Evolutionary conservation across 768 basidiomycete species (phyloP), one percentile per base, ranked within the genome.

Genomic region (Agaricus subrufescens): DNA sequence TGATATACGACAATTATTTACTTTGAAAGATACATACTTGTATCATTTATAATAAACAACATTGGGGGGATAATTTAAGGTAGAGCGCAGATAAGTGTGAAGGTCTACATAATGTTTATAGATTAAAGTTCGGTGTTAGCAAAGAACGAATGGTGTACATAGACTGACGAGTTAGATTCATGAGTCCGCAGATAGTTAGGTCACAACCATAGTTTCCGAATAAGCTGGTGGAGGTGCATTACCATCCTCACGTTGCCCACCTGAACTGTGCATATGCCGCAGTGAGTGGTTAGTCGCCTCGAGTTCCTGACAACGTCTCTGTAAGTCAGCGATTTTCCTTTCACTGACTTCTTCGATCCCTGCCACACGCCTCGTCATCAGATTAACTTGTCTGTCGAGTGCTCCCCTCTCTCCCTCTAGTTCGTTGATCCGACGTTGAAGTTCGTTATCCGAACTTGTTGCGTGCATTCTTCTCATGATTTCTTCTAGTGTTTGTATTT

Each of bases 401-500:
- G 63, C 62, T 19, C 70, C 69, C 48, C 74, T 75, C 62, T 75
- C 74, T 52, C 67, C 58, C 31, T 66, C 65, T 23, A 71, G 52
- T 37, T 63, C 69, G 54, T 65, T 65, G 44, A 66, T 47, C 46
- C 65, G 62, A 52, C 64, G 43, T 29, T 64, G 59, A 34, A 69
- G 53, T 27, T 67, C 63, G 8, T 60, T 61, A 45, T 69, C 67
- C 29, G 65, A 65, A 29, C 61, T 66, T 9, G 67, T 67, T 1
- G 54, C 61, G 54, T 74, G 72, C 40, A 73, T 58, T 43, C 71
- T 63, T 50, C 58, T 61, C 25, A 66, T 63, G 12, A 75, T 59
- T 43, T 66, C 54, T 45, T 72, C 71, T 50, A 73, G 57, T 37
- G 75, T 73, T 55, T 61, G 61, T 0, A 74, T 62, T 43, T 67